Evolutionary conservation across 148 eudicot species (phyloP).

Genomic region (Rhododendron molle): DNA sequence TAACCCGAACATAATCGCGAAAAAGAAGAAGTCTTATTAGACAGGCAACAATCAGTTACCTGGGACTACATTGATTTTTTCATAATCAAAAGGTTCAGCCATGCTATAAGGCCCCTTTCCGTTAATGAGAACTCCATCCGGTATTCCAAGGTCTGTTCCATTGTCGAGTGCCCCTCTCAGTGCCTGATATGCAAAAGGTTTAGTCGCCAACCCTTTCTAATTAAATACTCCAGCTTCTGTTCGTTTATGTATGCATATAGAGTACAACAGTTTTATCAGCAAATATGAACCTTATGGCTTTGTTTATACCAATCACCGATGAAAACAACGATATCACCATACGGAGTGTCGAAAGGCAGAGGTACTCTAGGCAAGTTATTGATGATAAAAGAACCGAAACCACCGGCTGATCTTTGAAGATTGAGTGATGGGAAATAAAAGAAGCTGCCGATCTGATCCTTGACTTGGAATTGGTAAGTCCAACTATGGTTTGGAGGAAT

Average conservation of each 20-base stretch:
- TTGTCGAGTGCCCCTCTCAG: slow-evolving; percentile 72
- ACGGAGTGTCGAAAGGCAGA: neutral
- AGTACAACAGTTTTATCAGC: neutral
- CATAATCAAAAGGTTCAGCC: slow-evolving; percentile 63
- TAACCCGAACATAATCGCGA: neutral
- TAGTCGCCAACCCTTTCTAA: neutral
- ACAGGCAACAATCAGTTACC: slow-evolving; percentile 21
- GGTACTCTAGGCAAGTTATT: neutral
- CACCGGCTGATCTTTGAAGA: neutral
- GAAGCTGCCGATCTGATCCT: neutral
- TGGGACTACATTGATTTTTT: slow-evolving; percentile 71
- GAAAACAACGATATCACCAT: neutral
- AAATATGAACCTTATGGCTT: neutral
- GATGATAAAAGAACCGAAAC: neutral
- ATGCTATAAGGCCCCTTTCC: slow-evolving; percentile 80
- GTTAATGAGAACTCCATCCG: slow-evolving; percentile 90
- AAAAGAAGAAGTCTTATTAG: neutral
- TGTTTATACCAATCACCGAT: neutral
- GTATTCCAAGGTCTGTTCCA: slow-evolving; percentile 85
- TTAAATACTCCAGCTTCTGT: neutral
- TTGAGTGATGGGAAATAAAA: slow-evolving; percentile 5
- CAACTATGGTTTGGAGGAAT: neutral
- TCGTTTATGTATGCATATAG: neutral
- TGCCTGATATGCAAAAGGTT: slow-evolving; percentile 36
- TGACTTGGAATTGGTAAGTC: neutral